Base-by-base conservation (phyloP, 805 yeast genomes). In the Ogataea polymorpha region DNA sequence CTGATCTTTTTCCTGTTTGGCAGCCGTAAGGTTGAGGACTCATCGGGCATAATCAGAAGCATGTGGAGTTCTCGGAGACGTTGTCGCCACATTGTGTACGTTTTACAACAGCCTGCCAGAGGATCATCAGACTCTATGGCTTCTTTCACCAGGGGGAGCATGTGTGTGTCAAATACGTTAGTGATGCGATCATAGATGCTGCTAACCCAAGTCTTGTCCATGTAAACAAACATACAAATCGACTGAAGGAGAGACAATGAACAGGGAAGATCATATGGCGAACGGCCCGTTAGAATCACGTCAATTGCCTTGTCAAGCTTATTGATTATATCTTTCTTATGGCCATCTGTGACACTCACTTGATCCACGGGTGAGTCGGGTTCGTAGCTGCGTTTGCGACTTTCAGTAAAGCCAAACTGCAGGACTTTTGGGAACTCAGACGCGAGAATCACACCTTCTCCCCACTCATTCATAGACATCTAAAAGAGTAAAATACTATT, bases 1-100 rank as follows among this genome's bases (percentile, higher is more conserved):
- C 35, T 35, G 29, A 18, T 31, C 23, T 38, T 34, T 23, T 37
- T 18, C 3, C 12, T 10, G 14, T 10, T 24, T 17, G 37, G 13
- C 3, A 37, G 32, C 21, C 45, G 26, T 20, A 49, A 23, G 10
- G 49, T 44, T 8, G 52, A 45, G 8, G 50, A 45, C 9, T 45
- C 41, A 31, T 53, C 58, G 8, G 48, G 32, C 15, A 41, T 21
- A 35, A 50, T 23, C 18, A 52, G 39, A 11, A 47, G 9, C 17
- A 36, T 27, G 24, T 31, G 37, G 2, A 54, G 31, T 17, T 35
- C 30, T 11, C 23, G 5, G 1, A 54, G 25, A 11, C 48, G 36
- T 2, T 29, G 29, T 14, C 42, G 35, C 58, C 58, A 54, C 4
- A 25, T n/a, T 11, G 33, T 16, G 30, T 35, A 51, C 35, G 32